A percentile compares a stretch with the other conserved stretches of the same genome.
These are phyloP conservation scores for Globisporangium rhizosaccharum DNA, from an alignment of 352 stramenopile genomes.

Conservation along the genomic window DNA sequence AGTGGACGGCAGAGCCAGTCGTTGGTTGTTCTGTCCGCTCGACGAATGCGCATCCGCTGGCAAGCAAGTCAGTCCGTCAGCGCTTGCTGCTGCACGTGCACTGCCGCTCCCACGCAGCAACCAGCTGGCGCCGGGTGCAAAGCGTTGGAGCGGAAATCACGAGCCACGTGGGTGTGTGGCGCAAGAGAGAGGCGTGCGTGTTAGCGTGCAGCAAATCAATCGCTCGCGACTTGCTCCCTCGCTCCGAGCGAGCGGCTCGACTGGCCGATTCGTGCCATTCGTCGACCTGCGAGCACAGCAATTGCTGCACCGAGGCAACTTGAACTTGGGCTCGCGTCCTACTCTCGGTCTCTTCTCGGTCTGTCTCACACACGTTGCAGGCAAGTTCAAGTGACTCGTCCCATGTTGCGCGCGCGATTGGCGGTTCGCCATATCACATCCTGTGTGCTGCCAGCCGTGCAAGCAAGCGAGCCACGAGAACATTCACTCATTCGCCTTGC, in stretches of 20 bases:
- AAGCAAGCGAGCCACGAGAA: too few relatives aligned
- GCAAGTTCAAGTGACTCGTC: constrained; percentile 15
- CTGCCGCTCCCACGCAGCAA: too few relatives aligned
- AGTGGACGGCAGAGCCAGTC: constrained; percentile 4
- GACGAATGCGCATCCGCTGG: neutral
- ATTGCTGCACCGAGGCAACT: neutral
- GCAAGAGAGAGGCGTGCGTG: too few relatives aligned
- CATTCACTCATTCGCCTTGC: too few relatives aligned
- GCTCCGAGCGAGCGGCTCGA: too few relatives aligned
- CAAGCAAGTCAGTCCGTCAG: neutral
- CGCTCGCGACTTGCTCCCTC: too few relatives aligned
- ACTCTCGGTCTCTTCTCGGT: neutral
- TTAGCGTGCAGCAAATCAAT: too few relatives aligned
- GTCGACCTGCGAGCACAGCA: neutral
- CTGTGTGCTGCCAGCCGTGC: neutral
- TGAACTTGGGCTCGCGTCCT: constrained; percentile 1
- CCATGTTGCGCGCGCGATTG: constrained; percentile 10
- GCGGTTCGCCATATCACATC: neutral
- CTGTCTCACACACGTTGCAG: constrained; percentile 9
- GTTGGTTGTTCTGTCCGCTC: neutral
- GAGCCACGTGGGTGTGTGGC: too few relatives aligned
- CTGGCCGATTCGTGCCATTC: neutral
- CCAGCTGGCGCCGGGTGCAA: too few relatives aligned
- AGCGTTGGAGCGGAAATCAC: too few relatives aligned
- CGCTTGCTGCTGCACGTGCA: too few relatives aligned